Percentiles rank a stretch among this genome's conserved stretches.
phyloP scores from a whole-genome alignment of 306 rosid genomes.

The Chamaecrista fasciculata region DNA sequence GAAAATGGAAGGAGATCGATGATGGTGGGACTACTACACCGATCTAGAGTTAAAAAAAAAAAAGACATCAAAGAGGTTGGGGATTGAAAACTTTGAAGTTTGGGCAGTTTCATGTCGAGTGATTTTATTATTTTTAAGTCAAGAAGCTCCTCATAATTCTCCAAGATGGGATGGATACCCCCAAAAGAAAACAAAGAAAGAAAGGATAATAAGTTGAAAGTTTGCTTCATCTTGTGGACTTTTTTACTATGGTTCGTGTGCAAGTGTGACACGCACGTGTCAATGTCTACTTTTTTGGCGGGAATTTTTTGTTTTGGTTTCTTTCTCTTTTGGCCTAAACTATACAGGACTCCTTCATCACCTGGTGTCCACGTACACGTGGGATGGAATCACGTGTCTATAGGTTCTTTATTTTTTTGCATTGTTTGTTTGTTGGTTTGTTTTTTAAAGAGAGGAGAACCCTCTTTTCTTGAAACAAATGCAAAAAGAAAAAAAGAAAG shows the following conservation, averaged over 20 bases:
- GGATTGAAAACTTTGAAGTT: conserved; percentile 28
- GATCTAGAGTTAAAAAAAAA: not conserved
- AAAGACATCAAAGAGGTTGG: conserved; percentile 4
- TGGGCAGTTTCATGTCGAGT: conserved; percentile 32
- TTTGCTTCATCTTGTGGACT: conserved; percentile 35
- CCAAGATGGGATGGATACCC: conserved; percentile 27
- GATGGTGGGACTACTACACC: conserved; percentile 59
- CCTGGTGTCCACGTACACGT: conserved; percentile 39
- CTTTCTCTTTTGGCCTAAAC: conserved; percentile 35
- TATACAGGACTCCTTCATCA: conserved; percentile 30
- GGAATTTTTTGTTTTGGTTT: conserved; percentile 39
- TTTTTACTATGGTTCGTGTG: conserved; percentile 38
- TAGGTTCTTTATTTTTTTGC: conserved; percentile 17
- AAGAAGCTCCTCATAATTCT: conserved; percentile 41
- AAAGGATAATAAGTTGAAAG: conserved; percentile 20
- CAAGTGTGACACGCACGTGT: conserved; percentile 39
- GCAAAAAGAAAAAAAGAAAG: conserved; percentile 30
- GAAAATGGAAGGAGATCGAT: conserved; percentile 36
- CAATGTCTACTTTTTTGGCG: conserved; percentile 45
- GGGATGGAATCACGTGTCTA: conserved; percentile 52
- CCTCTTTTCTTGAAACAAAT: conserved; percentile 29
- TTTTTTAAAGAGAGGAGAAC: conserved; percentile 26
- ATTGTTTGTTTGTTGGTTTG: conserved; percentile 26
- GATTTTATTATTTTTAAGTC: conserved; percentile 36
- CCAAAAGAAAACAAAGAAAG: conserved; percentile 5